Percentiles rank a stretch among this genome's conserved stretches.
phyloP scores from a whole-genome alignment of 805 yeast species.

The Starmera dryadoides region DNA sequence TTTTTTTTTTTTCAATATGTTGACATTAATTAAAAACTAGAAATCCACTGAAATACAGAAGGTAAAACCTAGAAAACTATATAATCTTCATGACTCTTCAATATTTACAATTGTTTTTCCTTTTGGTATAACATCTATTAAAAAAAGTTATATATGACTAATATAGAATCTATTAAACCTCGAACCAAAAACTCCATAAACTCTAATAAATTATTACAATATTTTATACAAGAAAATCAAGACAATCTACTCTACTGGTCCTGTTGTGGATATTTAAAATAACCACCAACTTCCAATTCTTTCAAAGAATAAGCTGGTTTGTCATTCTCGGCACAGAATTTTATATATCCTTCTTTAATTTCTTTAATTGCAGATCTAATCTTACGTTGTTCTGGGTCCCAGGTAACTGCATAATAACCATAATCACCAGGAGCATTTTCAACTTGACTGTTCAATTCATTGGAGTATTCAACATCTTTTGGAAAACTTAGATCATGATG shows the following conservation, averaged over 20 bases:
- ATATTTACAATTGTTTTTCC: no score
- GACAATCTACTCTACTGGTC: neutral
- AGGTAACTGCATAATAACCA: conserved; percentile 44
- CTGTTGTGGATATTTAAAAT: conserved; percentile 23
- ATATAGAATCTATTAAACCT: no score
- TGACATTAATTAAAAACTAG: no score
- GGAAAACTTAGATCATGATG: conserved; percentile 52
- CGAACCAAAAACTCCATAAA: no score
- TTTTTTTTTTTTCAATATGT: no score
- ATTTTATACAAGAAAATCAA: neutral
- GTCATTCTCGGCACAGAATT: conserved; percentile 30
- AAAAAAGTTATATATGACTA: no score
- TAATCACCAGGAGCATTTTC: conserved; percentile 29
- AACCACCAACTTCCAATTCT: conserved; percentile 31
- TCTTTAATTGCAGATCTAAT: conserved; percentile 35
- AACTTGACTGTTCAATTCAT: conserved; percentile 31
- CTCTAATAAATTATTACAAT: no score
- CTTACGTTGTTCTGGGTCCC: conserved; percentile 40
- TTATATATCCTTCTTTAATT: conserved; percentile 38
- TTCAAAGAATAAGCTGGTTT: conserved; percentile 28
- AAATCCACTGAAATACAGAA: no score
- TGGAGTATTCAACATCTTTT: conserved; percentile 52
- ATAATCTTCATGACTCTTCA: no score
- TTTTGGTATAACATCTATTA: no score
- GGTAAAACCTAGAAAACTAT: no score